phyloP scores from a whole-genome alignment of 768 basidiomycete genomes.

The Lyophyllum atratum region DNA sequence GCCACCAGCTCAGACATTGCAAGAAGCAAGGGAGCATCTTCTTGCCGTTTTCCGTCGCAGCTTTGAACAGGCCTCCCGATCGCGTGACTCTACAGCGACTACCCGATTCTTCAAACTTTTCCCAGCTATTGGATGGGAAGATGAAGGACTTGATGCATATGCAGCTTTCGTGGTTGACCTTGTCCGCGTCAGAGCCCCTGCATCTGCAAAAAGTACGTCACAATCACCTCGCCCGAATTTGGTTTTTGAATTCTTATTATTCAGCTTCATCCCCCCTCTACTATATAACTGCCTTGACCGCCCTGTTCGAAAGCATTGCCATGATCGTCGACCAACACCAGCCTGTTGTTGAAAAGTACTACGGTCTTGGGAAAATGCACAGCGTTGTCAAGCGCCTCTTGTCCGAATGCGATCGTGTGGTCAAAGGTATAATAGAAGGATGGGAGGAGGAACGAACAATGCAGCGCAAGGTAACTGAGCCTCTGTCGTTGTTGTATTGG shows the following conservation, averaged over 20 bases:
- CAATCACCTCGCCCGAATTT: not conserved
- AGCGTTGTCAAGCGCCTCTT: slow-evolving; percentile 74
- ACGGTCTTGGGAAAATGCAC: slow-evolving; percentile 86
- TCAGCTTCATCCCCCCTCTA: slow-evolving; percentile 90
- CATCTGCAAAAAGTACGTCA: slow-evolving; percentile 77
- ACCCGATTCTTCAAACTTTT: slow-evolving; percentile 97
- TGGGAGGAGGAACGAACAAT: slow-evolving; percentile 94
- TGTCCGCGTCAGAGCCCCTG: slow-evolving; percentile 75
- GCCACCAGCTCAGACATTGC: slow-evolving; percentile 83
- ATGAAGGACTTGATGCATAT: slow-evolving; percentile 89
- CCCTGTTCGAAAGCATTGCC: slow-evolving; percentile 93
- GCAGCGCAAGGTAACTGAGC: slow-evolving; percentile 65
- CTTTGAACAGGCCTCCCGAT: slow-evolving; percentile 80
- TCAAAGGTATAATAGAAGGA: slow-evolving; percentile 68
- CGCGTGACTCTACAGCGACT: slow-evolving; percentile 82
- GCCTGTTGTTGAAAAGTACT: slow-evolving; percentile 97
- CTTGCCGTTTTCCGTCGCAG: slow-evolving; percentile 76
- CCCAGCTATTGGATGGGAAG: slow-evolving; percentile 92
- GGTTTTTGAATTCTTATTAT: slow-evolving; percentile 9
- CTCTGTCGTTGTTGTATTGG: not conserved
- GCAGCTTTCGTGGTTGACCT: slow-evolving; percentile 91
- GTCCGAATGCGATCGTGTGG: slow-evolving; percentile 85
- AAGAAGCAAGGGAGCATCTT: slow-evolving; percentile 71
- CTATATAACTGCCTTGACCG: slow-evolving; percentile 87
- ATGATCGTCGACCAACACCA: slow-evolving; percentile 98